Percentiles rank a stretch among this genome's conserved stretches.
These are phyloP conservation scores for Chrysosphaeria jannelii DNA, from an alignment of 2,329 filamentous ascomycete genomes.

Conservation along the genomic window DNA sequence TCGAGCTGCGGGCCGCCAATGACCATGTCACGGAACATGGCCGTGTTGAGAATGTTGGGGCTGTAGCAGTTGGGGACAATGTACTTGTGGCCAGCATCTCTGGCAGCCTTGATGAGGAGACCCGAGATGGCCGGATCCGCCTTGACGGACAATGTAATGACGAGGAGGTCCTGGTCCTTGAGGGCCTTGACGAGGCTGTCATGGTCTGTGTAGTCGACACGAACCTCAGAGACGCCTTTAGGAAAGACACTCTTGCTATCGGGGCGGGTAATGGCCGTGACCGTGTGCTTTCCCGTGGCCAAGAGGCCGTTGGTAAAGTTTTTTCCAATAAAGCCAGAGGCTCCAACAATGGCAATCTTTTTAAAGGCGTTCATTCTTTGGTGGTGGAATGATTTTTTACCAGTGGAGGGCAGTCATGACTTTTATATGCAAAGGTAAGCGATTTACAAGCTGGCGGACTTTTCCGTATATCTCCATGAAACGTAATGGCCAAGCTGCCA, in stretches of 20 bases:
- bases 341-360: conserved; percentile 7
- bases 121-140: conserved; percentile 9
- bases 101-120: conserved; percentile 14
- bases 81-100: conserved; percentile 13
- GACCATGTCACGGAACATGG: conserved; percentile 5
- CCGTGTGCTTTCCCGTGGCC: conserved; percentile 12
- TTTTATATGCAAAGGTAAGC: too few species aligned
- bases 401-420: too few species aligned
- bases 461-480: too few species aligned
- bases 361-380: conserved; percentile 6
- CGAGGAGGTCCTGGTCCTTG: conserved; percentile 5
- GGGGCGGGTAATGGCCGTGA: conserved; percentile 18
- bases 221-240: conserved; percentile 9
- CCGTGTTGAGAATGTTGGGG: conserved; percentile 5
- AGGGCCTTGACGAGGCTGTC: too few species aligned
- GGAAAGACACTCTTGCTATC: conserved; percentile 13
- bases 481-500: too few species aligned
- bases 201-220: conserved; percentile 11
- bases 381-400: too few species aligned
- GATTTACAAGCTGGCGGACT: too few species aligned
- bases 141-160: conserved; percentile 5
- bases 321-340: conserved; percentile 5
- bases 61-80: conserved; percentile 14
- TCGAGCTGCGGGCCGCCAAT: conserved; percentile 3
- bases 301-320: conserved; percentile 4